Evolutionary conservation across 345 rosid species (phyloP).

Genomic region (Anacardium occidentale): DNA sequence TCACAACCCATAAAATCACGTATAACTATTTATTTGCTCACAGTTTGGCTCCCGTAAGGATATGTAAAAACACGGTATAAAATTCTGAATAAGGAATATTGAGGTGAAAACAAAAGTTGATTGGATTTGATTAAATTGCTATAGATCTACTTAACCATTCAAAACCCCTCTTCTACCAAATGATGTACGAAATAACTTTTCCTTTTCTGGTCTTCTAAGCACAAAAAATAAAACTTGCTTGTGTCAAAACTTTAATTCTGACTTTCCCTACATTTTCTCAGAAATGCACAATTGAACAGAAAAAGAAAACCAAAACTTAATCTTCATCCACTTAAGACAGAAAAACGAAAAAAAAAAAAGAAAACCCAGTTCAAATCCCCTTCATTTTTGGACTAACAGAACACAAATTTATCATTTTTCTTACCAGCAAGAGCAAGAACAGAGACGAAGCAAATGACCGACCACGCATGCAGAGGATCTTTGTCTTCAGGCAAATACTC

Average conservation of each 20-base stretch:
- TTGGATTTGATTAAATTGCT: not conserved
- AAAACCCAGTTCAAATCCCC: not conserved
- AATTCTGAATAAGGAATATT: not conserved
- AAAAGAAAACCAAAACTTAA: not conserved
- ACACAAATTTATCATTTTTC: not conserved
- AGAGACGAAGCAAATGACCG: conserved; percentile 48
- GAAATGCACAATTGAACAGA: too few species aligned
- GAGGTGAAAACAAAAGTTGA: not conserved
- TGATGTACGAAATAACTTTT: too few species aligned
- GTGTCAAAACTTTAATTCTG: not conserved
- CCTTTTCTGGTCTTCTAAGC: not conserved
- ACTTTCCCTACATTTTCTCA: not conserved
- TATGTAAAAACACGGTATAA: not conserved
- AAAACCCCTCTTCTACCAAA: not conserved
- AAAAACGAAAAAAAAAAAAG: not conserved
- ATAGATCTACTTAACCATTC: not conserved
- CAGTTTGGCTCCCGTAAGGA: not conserved
- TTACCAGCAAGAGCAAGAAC: conserved; percentile 61
- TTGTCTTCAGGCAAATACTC: conserved; percentile 68
- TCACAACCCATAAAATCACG: not conserved
- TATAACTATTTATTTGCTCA: not conserved
- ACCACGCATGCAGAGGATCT: conserved; percentile 56
- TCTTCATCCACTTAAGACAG: too few species aligned
- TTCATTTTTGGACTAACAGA: not conserved
- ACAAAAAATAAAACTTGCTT: not conserved